Evolutionary conservation across 805 yeast species (phyloP).

Genomic region (Candida taoyuanica): DNA sequence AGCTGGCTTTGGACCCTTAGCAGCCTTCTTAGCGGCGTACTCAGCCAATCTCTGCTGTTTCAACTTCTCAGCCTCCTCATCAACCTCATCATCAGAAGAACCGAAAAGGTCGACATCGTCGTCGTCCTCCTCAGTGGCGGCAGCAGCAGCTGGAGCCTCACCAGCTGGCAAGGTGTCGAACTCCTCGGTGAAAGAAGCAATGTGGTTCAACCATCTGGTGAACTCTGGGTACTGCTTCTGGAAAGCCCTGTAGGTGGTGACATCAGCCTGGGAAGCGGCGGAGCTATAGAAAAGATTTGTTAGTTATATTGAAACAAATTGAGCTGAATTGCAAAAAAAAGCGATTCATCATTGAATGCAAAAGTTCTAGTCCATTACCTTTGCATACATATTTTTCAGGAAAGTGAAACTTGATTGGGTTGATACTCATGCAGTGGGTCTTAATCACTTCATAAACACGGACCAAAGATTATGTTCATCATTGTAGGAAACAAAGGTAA

Average conservation of each 20-base stretch:
- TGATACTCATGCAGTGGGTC: constrained; percentile 96
- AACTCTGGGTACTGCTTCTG: constrained; percentile 88
- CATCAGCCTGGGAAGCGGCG: constrained; percentile 94
- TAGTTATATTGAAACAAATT: constrained; percentile 16
- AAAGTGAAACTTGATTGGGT: constrained; percentile 38
- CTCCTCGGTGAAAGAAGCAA: constrained; percentile 87
- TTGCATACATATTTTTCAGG: constrained; percentile 29
- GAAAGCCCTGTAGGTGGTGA: constrained; percentile 89
- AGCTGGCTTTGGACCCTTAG: constrained; percentile 96
- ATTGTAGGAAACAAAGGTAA: no score
- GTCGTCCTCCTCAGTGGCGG: constrained; percentile 67
- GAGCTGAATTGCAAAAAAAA: no score
- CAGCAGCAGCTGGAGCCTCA: constrained; percentile 44
- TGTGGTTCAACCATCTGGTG: constrained; percentile 98
- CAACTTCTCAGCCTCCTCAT: constrained; percentile 94
- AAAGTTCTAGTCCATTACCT: background rate
- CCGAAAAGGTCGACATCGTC: constrained; percentile 95
- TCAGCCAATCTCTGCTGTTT: constrained; percentile 98
- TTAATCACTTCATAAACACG: constrained; percentile 97
- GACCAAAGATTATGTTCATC: constrained; percentile 78
- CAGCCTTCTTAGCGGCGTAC: constrained; percentile 96
- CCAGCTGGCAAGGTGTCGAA: constrained; percentile 80
- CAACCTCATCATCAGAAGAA: constrained; percentile 86
- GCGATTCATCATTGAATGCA: background rate
- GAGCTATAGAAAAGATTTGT: constrained; percentile 46